phyloP scores from a whole-genome alignment of 768 basidiomycete genomes.

The Termitomyces titanicus region DNA sequence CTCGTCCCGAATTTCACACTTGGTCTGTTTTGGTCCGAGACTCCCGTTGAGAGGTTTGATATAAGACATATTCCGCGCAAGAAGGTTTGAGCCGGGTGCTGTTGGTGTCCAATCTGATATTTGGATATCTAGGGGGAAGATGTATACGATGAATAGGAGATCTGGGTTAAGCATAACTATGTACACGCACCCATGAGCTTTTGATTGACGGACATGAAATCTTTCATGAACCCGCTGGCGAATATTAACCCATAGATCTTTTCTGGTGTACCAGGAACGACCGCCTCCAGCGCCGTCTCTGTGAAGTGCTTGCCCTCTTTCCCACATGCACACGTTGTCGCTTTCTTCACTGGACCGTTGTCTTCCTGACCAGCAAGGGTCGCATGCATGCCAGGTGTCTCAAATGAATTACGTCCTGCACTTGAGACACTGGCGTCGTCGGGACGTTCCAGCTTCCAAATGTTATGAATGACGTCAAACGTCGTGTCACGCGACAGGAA shows the following conservation, averaged over 20 bases:
- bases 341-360: constrained; percentile 36
- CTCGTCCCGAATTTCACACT: constrained; percentile 94
- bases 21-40: constrained; percentile 92
- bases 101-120: constrained; percentile 91
- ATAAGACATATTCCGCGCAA: constrained; percentile 90
- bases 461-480: constrained; percentile 92
- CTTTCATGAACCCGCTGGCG: constrained; percentile 92
- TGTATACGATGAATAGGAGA: neutral
- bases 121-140: constrained; percentile 68
- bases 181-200: constrained; percentile 79
- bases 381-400: constrained; percentile 15
- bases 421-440: constrained; percentile 43
- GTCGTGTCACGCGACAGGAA: constrained; percentile 96
- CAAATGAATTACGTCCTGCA: constrained; percentile 34
- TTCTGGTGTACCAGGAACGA: constrained; percentile 89
- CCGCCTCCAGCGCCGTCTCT: constrained; percentile 72
- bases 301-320: constrained; percentile 64
- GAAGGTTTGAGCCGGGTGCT: constrained; percentile 55
- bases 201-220: constrained; percentile 88
- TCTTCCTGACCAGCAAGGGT: constrained; percentile 17
- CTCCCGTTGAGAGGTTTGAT: constrained; percentile 88
- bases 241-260: constrained; percentile 96
- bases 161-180: neutral
- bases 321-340: constrained; percentile 73
- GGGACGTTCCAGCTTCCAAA: constrained; percentile 90